A percentile compares a stretch with the other conserved stretches of the same genome.
These are phyloP conservation scores for Flaveria linearis DNA, from an alignment of 129 eudicot species.

Conservation along the genomic window DNA sequence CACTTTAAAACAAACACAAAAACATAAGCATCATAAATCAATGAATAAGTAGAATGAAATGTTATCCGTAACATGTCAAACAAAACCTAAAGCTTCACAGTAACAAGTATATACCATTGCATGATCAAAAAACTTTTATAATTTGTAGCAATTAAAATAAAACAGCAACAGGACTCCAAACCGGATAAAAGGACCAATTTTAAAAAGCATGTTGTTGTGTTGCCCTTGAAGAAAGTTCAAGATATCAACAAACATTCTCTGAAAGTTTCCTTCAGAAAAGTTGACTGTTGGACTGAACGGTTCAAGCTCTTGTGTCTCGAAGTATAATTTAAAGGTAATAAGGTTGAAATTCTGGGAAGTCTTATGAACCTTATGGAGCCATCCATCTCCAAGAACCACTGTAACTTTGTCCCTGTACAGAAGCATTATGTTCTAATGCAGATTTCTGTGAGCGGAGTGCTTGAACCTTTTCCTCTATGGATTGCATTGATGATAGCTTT, in stretches of 20 bases:
- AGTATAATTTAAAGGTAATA: conserved; percentile 21
- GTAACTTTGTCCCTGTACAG: conserved; percentile 57
- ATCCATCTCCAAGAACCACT: conserved; percentile 84
- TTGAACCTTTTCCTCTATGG: conserved; percentile 77
- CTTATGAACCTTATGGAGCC: conserved; percentile 39
- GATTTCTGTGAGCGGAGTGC: conserved; percentile 69
- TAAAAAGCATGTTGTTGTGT: not conserved
- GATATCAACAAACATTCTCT: not conserved
- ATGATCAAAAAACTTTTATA: conserved; percentile 21
- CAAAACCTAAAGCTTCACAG: conserved; percentile 10
- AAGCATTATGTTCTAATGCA: conserved; percentile 49
- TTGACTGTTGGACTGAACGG: conserved; percentile 17
- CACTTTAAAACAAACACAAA: not conserved
- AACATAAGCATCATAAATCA: conserved; percentile 8
- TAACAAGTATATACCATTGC: conserved; percentile 13
- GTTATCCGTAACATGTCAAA: conserved; percentile 22
- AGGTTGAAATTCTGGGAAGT: conserved; percentile 8
- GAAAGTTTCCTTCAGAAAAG: not conserved
- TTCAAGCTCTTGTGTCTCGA: conserved; percentile 18
- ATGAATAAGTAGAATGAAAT: conserved; percentile 15
- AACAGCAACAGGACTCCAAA: conserved; percentile 10
- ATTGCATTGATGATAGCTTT: conserved; percentile 66
- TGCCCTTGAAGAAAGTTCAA: not conserved
- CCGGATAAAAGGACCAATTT: conserved; percentile 4
- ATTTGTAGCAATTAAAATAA: conserved; percentile 18